These are phyloP conservation scores for Plasmodium vinckei DNA, from an alignment of 169 alveolate species.

Conservation along the genomic window DNA sequence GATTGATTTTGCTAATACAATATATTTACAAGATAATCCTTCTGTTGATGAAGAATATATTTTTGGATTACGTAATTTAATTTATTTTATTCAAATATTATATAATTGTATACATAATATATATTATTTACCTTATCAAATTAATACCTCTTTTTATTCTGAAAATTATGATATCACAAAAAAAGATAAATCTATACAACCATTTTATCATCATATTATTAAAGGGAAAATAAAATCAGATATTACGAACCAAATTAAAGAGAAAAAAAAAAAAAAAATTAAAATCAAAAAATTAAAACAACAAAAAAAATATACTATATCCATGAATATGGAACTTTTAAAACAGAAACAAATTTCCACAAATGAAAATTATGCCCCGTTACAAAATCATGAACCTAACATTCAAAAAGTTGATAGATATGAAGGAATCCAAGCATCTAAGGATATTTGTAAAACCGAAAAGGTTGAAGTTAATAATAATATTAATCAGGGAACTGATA, in stretches of 20 bases:
- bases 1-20: conserved; percentile 84
- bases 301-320: neutral
- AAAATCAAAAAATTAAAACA: neutral
- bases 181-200: neutral
- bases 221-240: neutral
- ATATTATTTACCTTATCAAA: conserved; percentile 69
- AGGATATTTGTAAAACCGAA: no score
- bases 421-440: no score
- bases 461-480: no score
- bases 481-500: no score
- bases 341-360: no score
- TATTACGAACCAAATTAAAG: neutral
- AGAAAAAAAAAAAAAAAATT: neutral
- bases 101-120: conserved; percentile 77
- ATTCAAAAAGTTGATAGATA: no score
- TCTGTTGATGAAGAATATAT: conserved; percentile 83
- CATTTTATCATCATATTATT: no score
- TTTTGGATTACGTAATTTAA: conserved; percentile 78
- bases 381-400: no score
- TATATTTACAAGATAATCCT: conserved; percentile 81
- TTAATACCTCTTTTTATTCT: conserved; percentile 54
- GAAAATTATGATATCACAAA: conserved; percentile 31
- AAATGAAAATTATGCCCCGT: no score
- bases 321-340: no score
- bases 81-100: conserved; percentile 74